Evolutionary conservation across 2,329 filamentous ascomycete species (phyloP), one percentile per base, ranked within the genome.

Genomic region (Rhynchosporium secalis): DNA sequence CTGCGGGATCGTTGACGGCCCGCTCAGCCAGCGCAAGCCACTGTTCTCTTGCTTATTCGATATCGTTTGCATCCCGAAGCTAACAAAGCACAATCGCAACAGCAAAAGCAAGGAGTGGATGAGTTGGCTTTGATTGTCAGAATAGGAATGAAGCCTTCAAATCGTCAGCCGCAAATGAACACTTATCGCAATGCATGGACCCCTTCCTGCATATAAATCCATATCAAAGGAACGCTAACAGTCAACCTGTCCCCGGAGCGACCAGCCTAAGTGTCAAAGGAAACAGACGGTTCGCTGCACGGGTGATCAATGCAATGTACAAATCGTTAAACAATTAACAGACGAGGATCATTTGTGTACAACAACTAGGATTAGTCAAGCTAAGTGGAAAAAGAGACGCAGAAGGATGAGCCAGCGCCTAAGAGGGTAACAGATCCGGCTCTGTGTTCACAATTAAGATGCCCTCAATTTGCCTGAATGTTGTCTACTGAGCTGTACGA

Each of bases 251-350:
- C 48, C 56, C 61, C 49, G 63, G 63, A 57, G 60, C 62, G 43
- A 56, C 48, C 40, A 58, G 60, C 60, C 61, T 63, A 65, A 62
- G 49, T 56, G 46, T 40, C 36, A 54, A 15, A 43, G 54, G 57
- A 60, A 62, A 62, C 56, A 43, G 43, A 60, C 61, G 63, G 60
- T 61, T 62, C 41, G 57, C 40, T 65, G 63, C 60, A 62, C 60
- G 28, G 63, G 48, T 56, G 63, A 65, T 65, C 63, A 65, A 60
- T 60, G 62, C 60, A 58, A 49, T 26, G 31, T 45, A 56, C 38
- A 46, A 45, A 43, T 43, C 40, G 61, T 38, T 29, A 52, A 49
- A 60, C 48, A 60, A 26, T 41, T 60, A 47, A 33, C 38, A 60
- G 58, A 48, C 58, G 58, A 60, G 40, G 15, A 43, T 28, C 38